Evolutionary conservation across 179 eudicot species (phyloP), one percentile per base, ranked within the genome.

Genomic region (Silene noctiflora): DNA sequence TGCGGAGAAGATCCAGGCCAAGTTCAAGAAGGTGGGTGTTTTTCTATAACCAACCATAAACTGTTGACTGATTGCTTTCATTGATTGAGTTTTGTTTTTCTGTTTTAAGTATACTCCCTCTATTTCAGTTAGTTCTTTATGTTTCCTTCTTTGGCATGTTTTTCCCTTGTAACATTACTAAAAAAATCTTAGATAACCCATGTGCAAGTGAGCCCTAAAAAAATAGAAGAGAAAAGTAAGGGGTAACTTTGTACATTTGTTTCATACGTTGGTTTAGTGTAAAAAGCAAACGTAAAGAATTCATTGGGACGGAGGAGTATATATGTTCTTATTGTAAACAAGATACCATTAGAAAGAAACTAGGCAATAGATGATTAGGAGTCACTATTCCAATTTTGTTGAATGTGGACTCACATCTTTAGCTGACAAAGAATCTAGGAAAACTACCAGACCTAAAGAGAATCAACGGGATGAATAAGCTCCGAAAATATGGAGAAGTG

Each of bases 1-100:
- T 95, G 99, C 31, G 95, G 97, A 27, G 92, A 95, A 35, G 95
- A 92, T 81, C 93, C 92, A 74, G 87, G 87, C 84, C 87, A 87
- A 66, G 80, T 88, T 83, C 89, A 77, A 73, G 92, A 88, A 91
- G 98, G 98, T 94, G 85, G 68, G 7, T 71, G 9, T 71, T 56
- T 73, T 9, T 51, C 69, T 11, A 25, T 29, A 17, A 12, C 3
- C 9, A 16, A 10, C 48, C 33, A 19, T 35, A 4, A 29, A 21
- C 7, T 69, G 27, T 4, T 11, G 35, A 51, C 17, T 39, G 67
- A 51, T 4, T 42, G n/a, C 46, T 16, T 25, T 21, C 51, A 27
- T 71, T n/a, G 48, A 7, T 67, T 6, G 35, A n/a, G 58, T 11
- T 13, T 13, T 51, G 6, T 33, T 33, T 33, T 33, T 33, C 7